These are phyloP conservation scores for Candida michaelii DNA, from an alignment of 805 yeast species.

Conservation along the genomic window DNA sequence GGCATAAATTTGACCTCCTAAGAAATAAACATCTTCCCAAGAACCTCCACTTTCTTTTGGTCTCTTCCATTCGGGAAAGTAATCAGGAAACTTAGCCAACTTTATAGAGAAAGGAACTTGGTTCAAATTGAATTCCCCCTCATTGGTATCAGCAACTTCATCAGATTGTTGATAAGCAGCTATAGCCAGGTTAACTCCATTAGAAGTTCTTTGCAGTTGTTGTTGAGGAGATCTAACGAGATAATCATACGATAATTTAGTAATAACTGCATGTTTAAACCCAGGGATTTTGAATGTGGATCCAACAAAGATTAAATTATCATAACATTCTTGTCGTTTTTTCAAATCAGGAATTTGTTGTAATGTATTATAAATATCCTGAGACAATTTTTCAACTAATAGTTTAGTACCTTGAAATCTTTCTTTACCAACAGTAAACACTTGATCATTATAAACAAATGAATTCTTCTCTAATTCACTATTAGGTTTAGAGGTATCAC, in stretches of 20 bases:
- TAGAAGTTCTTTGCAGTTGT: constrained; percentile 19
- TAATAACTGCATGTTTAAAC: constrained; percentile 65
- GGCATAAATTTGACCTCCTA: constrained; percentile 86
- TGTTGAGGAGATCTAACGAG: constrained; percentile 39
- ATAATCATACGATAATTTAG: constrained; percentile 56
- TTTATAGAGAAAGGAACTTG: constrained; percentile 83
- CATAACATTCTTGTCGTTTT: constrained; percentile 81
- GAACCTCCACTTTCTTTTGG: constrained; percentile 54
- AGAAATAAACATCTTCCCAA: constrained; percentile 68
- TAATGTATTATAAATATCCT: constrained; percentile 52
- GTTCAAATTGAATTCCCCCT: constrained; percentile 28
- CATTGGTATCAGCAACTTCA: constrained; percentile 26
- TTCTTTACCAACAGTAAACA: constrained; percentile 79
- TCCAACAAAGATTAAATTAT: constrained; percentile 77
- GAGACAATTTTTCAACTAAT: constrained; percentile 56
- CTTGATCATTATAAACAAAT: constrained; percentile 58
- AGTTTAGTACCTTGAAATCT: constrained; percentile 77
- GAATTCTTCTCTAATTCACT: constrained; percentile 70
- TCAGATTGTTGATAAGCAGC: constrained; percentile 45
- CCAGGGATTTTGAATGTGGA: constrained; percentile 76
- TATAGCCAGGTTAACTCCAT: constrained; percentile 38
- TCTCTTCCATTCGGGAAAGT: constrained; percentile 90
- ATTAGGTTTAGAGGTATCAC: constrained; percentile 44
- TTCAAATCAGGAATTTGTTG: constrained; percentile 62
- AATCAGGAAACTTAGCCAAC: constrained; percentile 76